Evolutionary conservation across 2,329 filamentous ascomycete genomes (phyloP), one percentile per base, ranked within the genome.

Genomic region (Ustulina deusta): DNA sequence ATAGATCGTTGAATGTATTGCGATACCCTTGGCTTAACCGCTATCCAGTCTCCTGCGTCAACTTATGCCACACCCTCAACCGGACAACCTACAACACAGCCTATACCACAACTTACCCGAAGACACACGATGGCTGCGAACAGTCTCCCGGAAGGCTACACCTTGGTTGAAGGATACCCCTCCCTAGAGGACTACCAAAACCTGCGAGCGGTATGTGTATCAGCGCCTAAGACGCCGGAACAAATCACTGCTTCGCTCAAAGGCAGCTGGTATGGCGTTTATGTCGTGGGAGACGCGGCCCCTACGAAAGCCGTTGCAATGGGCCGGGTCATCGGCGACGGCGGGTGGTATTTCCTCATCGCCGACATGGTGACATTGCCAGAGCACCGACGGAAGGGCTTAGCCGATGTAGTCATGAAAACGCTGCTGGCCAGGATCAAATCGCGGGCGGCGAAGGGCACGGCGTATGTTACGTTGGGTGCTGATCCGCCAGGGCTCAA

Each of bases 251-350:
- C 76, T 3, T 76, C 80, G 2, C 52, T 80, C 3, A 65, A 70
- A 1, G 80, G 81, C 4, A 81, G 78, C 72, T 83, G 82, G 81
- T 81, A 81, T 65, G 80, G 81, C n/a, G 82, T 79, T 56, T 80
- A 81, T 71, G 72, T 83, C 59, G 75, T 75, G 1, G 77, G 78
- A 66, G 66, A 71, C 5, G 58, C 62, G n/a, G 40, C 61, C 5
- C 62, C 72, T 3, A 44, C 63, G 9, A 70, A 65, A n/a, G 62
- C 72, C 0, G 78, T 86, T 6, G 84, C 77, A 0, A 86, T 86
- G 84, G 84, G 84, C 56, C 81, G 85, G 22, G 77, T 86, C 29
- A 77, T 86, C 63, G 82, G 83, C 13, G 85, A 87, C 68, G 84
- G 84, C 6, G 82, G 81, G 6, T 83, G 84, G 77, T 86, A 86